Base-by-base conservation (phyloP, 495 filamentous ascomycete genomes). In the Niebla homalea region DNA sequence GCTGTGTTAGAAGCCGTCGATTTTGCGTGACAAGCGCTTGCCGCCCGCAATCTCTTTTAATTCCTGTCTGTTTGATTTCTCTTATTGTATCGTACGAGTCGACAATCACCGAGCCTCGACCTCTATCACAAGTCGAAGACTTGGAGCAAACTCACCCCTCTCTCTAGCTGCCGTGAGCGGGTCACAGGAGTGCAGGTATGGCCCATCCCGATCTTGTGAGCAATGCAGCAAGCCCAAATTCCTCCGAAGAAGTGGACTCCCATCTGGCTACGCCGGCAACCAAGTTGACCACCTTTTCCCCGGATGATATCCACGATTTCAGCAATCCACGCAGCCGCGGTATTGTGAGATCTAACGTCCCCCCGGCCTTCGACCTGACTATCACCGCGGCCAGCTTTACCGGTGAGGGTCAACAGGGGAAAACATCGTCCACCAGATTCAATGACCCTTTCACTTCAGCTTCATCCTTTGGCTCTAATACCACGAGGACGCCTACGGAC, bases 191-290 rank as follows among this genome's bases (percentile, higher is more conserved):
- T 11, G 29, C 29, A 32, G 14, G 2, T 2, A 32, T 32, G 29
- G 29, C 29, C 29, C 29, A 32, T 32, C 29, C 10, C 4, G 29
- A 32, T 32, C 29, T 32, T 32, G 29, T 32, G 29, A 32, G 36
- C 36, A 44, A 58, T 56, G 51, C 66, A 51, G 63, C 62, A 42
- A 83, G 78, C 39, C 78, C 79, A 35, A 72, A 70, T 58, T 82
- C 79, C 5, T 79, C 78, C 8, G 74, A 69, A 51, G 73, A 65
- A 21, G 73, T 57, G 23, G 72, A 71, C 43, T 80, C 80, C 21
- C 70, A 67, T 62, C 72, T 77, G 49, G 73, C 69, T 21, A 83
- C 81, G 36, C 80, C 81, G 1, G 77, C 81, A 48, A 83, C 79
- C 21, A 71, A 73, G 43, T 52, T 80, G 25, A 82, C 78, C 12